Percentiles rank a stretch among this genome's conserved stretches.
Evolutionary conservation across 2,329 filamentous ascomycete genomes (phyloP).

Genomic region (Aspergillus piperis): DNA sequence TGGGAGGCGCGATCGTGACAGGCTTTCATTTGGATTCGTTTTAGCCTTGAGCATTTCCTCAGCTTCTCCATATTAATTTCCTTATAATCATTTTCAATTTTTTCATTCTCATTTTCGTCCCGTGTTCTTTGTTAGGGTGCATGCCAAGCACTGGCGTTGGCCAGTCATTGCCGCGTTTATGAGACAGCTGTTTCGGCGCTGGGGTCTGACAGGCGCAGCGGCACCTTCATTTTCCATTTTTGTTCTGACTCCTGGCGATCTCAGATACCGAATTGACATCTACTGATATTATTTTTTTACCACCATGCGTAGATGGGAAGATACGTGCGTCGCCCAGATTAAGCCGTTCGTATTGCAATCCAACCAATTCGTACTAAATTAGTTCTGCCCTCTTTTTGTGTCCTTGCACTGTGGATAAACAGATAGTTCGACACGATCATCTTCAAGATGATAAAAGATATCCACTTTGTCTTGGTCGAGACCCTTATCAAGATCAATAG

Average conservation of each 20-base stretch:
- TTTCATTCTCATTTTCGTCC: conserved; percentile 9
- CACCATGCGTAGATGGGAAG: neutral
- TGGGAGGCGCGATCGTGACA: conserved; percentile 17
- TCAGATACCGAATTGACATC: conserved; percentile 13
- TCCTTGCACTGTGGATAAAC: neutral
- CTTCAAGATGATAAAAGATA: no score
- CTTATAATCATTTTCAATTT: conserved; percentile 3
- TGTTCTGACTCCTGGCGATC: conserved; percentile 24
- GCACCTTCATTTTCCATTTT: conserved; percentile 10
- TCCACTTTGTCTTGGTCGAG: no score
- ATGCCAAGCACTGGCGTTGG: conserved; percentile 9
- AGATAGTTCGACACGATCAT: neutral
- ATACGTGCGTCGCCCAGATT: no score
- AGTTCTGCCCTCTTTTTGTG: neutral
- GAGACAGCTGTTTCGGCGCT: conserved; percentile 15
- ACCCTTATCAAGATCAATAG: no score
- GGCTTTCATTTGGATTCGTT: conserved; percentile 8
- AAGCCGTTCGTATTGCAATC: no score
- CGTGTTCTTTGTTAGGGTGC: neutral
- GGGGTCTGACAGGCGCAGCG: conserved; percentile 1
- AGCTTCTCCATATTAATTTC: conserved; percentile 16
- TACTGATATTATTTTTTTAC: neutral
- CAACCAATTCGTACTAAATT: no score
- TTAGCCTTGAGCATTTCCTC: conserved; percentile 6
- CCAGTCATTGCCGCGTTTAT: conserved; percentile 13